Evolutionary conservation across 176 grass and related monocot genomes (phyloP).

Genomic region (Phoenix roebelenii): DNA sequence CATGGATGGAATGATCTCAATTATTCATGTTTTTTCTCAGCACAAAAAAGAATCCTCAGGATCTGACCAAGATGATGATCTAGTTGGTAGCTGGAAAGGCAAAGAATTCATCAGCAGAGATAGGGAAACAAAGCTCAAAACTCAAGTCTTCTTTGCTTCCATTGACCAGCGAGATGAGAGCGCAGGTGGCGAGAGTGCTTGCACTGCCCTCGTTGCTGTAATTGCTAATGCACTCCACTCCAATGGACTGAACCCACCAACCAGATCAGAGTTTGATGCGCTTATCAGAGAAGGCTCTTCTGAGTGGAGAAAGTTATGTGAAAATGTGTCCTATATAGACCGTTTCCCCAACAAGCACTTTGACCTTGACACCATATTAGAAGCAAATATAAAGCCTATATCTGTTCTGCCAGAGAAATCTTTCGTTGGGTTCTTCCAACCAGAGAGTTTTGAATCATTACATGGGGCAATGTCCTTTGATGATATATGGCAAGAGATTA

Average conservation of each 20-base stretch:
- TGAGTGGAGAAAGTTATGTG: constrained; percentile 76
- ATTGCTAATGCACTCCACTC: constrained; percentile 59
- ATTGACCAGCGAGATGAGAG: constrained; percentile 90
- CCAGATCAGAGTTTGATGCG: constrained; percentile 43
- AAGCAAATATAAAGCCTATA: constrained; percentile 44
- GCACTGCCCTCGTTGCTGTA: constrained; percentile 79
- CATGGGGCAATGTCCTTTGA: constrained; percentile 80
- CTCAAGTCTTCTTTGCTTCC: constrained; percentile 78
- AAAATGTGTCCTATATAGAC: constrained; percentile 33
- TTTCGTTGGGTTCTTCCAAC: constrained; percentile 95
- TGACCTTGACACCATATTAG: constrained; percentile 79
- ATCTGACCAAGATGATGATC: constrained; percentile 24
- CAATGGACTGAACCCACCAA: constrained; percentile 43
- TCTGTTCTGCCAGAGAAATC: constrained; percentile 55
- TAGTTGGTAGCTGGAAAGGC: constrained; percentile 40
- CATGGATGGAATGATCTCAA: background rate
- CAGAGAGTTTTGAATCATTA: constrained; percentile 73
- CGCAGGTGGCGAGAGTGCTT: constrained; percentile 93
- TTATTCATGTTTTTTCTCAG: background rate
- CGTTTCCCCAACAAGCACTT: constrained; percentile 89
- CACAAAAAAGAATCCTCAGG: constrained; percentile 1
- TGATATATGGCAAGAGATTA: constrained; percentile 72
- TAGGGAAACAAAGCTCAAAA: constrained; percentile 56
- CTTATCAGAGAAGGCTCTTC: constrained; percentile 84
- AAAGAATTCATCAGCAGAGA: constrained; percentile 75